Evolutionary conservation across 495 filamentous ascomycete species (phyloP).

Genomic region (Bryoglossum gracile): DNA sequence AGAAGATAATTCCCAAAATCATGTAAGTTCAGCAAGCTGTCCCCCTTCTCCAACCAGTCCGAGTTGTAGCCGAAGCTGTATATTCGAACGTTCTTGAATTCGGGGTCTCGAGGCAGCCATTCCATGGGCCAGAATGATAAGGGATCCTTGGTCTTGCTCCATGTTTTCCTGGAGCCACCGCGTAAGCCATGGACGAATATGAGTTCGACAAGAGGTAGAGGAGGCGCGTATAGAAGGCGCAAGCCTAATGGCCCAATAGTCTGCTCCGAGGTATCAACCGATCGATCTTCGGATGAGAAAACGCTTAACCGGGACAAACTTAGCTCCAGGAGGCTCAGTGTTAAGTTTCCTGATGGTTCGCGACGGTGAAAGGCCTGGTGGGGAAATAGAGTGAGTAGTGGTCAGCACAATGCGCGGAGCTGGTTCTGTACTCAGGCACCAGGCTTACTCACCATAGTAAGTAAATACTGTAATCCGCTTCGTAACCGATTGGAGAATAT

Average conservation of each 20-base stretch:
- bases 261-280: no score
- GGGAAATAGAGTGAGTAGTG: no score
- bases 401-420: no score
- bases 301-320: no score
- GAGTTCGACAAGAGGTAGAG: conserved; percentile 27
- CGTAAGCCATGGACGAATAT: conserved; percentile 20
- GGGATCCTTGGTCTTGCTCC: conserved; percentile 5
- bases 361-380: no score
- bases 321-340: no score
- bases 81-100: conserved; percentile 7
- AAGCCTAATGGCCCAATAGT: not conserved
- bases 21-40: not conserved
- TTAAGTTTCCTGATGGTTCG: no score
- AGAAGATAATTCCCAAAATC: conserved; percentile 27
- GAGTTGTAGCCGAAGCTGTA: conserved; percentile 14
- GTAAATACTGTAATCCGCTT: no score
- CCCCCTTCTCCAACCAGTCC: not conserved
- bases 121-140: conserved; percentile 20
- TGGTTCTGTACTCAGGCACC: no score
- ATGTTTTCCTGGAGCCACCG: conserved; percentile 17
- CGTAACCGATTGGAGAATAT: no score
- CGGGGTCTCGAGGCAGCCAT: conserved; percentile 14
- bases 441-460: no score
- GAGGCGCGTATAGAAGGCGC: not conserved
- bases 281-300: no score